phyloP scores from a whole-genome alignment of 1,284 basidiomycete species.

The Coniferiporia weirii region DNA sequence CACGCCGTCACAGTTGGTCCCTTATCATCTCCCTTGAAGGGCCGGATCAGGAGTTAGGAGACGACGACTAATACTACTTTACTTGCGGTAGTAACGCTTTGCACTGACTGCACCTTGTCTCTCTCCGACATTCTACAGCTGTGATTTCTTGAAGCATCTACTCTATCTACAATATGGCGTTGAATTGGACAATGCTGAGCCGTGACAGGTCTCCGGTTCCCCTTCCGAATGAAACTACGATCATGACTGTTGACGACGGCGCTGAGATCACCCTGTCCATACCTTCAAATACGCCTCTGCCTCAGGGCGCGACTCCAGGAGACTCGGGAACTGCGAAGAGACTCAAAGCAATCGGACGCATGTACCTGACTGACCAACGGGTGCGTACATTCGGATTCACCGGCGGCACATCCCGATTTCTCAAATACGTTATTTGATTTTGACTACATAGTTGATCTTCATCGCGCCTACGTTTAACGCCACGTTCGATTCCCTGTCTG shows the following conservation, averaged over 20 bases:
- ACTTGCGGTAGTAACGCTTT: too few relatives aligned
- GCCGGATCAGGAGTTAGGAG: too few relatives aligned
- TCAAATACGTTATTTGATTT: background rate
- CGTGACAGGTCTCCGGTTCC: slow-evolving; percentile 55
- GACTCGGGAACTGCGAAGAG: slow-evolving; percentile 50
- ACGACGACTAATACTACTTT: too few relatives aligned
- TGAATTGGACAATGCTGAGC: slow-evolving; percentile 72
- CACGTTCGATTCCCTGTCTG: slow-evolving; percentile 44
- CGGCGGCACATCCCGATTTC: background rate
- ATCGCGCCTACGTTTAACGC: slow-evolving; percentile 36
- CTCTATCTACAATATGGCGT: slow-evolving; percentile 45
- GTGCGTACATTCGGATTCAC: slow-evolving; percentile 37
- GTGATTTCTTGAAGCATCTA: background rate
- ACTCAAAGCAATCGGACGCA: slow-evolving; percentile 51
- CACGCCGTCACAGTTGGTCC: background rate
- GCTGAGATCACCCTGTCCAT: slow-evolving; percentile 54
- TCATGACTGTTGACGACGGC: slow-evolving; percentile 50
- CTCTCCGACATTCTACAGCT: too few relatives aligned
- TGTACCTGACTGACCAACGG: slow-evolving; percentile 66
- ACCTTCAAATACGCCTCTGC: slow-evolving; percentile 43
- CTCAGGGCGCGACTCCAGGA: slow-evolving; percentile 37
- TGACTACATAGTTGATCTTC: slow-evolving; percentile 55
- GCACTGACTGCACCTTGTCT: too few relatives aligned
- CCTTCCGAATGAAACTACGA: slow-evolving; percentile 54
- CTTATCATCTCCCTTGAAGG: background rate